phyloP scores from a whole-genome alignment of 2,329 filamentous ascomycete genomes.

The Ilyonectria robusta region DNA sequence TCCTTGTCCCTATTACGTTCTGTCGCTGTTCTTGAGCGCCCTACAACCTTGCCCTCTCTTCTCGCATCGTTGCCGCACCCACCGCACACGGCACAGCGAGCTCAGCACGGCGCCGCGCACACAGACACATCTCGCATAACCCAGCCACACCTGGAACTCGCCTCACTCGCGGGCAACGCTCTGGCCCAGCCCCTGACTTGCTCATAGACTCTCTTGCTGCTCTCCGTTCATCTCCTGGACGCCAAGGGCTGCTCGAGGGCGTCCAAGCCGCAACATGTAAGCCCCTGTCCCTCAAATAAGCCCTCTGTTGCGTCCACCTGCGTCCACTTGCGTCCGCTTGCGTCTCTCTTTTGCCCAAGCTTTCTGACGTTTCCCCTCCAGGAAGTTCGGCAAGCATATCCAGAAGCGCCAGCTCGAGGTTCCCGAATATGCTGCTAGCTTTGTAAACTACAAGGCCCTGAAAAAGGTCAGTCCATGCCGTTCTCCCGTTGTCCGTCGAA shows the following conservation, averaged over 20 bases:
- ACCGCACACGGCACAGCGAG: conserved; percentile 12
- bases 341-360: conserved; percentile 12
- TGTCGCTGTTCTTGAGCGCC: conserved; percentile 3
- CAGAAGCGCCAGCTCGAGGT: conserved; percentile 99
- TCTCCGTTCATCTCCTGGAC: conserved; percentile 37
- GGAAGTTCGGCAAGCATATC: conserved; percentile 99
- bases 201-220: conserved; percentile 31
- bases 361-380: conserved; percentile 56
- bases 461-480: conserved; percentile 82
- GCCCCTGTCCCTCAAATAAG: conserved; percentile 32
- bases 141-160: conserved; percentile 40
- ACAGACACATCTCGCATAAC: conserved; percentile 35
- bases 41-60: conserved; percentile 26
- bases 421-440: conserved; percentile 98
- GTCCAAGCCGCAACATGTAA: conserved; percentile 54
- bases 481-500: conserved; percentile 34
- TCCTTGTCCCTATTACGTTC: conserved; percentile 9
- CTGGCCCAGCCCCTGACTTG: conserved; percentile 23
- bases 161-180: conserved; percentile 22
- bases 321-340: conserved; percentile 15
- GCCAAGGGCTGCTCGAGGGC: conserved; percentile 43
- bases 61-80: conserved; percentile 32
- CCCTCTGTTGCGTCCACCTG: conserved; percentile 16
- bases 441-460: conserved; percentile 98
- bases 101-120: conserved; percentile 7